A percentile compares a stretch with the other conserved stretches of the same genome.
These are phyloP conservation scores for Gnomoniopsis smithogilvyi DNA, from an alignment of 2,329 filamentous ascomycete genomes.

Conservation along the genomic window DNA sequence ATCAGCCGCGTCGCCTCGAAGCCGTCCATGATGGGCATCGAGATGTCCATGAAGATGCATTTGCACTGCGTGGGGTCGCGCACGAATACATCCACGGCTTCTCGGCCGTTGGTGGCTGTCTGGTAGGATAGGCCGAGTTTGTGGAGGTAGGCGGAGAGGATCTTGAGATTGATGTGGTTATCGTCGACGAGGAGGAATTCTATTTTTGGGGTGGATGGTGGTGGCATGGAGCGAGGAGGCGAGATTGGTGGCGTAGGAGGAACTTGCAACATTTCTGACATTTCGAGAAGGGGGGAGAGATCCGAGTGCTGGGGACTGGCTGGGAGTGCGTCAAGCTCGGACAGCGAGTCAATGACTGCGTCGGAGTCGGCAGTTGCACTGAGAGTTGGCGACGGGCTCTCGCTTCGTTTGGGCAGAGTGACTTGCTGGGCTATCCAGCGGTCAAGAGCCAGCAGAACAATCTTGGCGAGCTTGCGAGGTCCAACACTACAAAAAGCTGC, in stretches of 20 bases:
- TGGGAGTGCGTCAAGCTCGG: not conserved
- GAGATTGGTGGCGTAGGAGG: not conserved
- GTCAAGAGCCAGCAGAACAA: conserved; percentile 6
- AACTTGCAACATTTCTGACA: too few species aligned
- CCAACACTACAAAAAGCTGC: not conserved
- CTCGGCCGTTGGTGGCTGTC: conserved; percentile 42
- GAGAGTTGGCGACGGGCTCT: not conserved
- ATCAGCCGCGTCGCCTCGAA: conserved; percentile 27
- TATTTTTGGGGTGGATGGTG: not conserved
- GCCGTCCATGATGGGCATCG: conserved; percentile 30
- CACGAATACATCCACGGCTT: conserved; percentile 43
- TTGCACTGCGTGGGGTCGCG: conserved; percentile 31
- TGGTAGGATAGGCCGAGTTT: conserved; percentile 34
- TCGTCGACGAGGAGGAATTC: not conserved
- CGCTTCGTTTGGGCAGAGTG: not conserved
- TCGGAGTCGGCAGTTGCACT: not conserved
- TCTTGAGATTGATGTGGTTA: conserved; percentile 7
- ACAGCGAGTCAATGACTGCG: not conserved
- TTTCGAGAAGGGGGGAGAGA: not conserved
- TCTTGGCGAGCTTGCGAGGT: conserved; percentile 17
- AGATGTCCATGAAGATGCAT: conserved; percentile 45
- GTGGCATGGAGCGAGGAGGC: not conserved
- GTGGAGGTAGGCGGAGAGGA: conserved; percentile 28
- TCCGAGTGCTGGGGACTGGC: not conserved
- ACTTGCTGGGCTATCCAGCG: not conserved